Conservation (phyloP, 768 basidiomycete species). For the Lentinula aciculospora region DNA sequence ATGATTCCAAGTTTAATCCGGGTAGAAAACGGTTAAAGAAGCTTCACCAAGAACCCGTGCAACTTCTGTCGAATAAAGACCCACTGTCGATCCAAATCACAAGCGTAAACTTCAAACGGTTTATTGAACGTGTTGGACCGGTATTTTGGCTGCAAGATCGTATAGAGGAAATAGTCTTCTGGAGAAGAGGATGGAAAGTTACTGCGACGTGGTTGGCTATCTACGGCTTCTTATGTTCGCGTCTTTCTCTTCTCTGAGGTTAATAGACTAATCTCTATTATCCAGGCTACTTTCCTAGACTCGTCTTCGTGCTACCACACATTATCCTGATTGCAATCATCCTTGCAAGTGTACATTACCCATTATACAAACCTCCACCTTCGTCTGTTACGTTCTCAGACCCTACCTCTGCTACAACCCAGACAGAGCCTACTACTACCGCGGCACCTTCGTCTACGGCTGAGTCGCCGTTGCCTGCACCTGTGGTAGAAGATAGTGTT, state of each 20-base stretch:
- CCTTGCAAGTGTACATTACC: slow-evolving; percentile 55
- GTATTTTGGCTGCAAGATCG: slow-evolving; percentile 90
- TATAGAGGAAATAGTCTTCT: slow-evolving; percentile 77
- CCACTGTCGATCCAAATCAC: slow-evolving; percentile 74
- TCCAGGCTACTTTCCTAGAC: slow-evolving; percentile 71
- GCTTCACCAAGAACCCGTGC: slow-evolving; percentile 16
- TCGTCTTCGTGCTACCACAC: slow-evolving; percentile 69
- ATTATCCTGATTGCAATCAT: slow-evolving; percentile 56
- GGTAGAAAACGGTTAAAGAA: slow-evolving; percentile 10
- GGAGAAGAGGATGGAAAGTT: slow-evolving; percentile 71
- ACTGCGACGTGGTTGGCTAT: slow-evolving; percentile 71
- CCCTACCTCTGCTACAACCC: slow-evolving; percentile 1
- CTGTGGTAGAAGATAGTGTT: slow-evolving; percentile 54
- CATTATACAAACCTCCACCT: slow-evolving; percentile 18
- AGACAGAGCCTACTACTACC: slow-evolving; percentile 11
- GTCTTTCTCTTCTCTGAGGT: neutral
- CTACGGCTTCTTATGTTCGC: slow-evolving; percentile 79
- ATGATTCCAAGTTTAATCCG: slow-evolving; percentile 15
- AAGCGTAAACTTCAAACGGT: slow-evolving; percentile 76
- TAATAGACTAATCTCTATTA: neutral
- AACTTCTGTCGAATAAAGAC: slow-evolving; percentile 53
- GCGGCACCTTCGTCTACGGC: neutral
- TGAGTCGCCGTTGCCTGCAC: neutral
- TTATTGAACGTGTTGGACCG: slow-evolving; percentile 69
- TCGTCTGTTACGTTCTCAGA: slow-evolving; percentile 2